Conservation (phyloP, 495 filamentous ascomycete genomes). For the Bryoglossum gracile region DNA sequence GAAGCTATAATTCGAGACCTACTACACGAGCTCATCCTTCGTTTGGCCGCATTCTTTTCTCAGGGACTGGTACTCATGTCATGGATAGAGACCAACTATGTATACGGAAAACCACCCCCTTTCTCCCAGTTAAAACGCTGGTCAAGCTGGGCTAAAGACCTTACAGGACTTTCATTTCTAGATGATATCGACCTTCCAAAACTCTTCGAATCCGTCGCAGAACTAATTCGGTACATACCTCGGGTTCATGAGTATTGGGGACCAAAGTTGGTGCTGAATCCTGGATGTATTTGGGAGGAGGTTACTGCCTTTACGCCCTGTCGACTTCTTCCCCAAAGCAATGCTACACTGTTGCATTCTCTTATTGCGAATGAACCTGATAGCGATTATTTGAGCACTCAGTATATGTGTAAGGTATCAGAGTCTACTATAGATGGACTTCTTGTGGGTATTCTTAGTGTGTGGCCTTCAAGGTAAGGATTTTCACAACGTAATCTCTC, state of each 20-base stretch:
- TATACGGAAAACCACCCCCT: background rate
- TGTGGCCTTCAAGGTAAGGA: background rate
- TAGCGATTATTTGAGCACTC: background rate
- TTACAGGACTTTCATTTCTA: background rate
- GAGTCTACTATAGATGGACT: background rate
- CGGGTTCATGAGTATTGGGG: background rate
- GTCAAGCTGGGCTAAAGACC: too few species aligned
- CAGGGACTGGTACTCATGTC: background rate
- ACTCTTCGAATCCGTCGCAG: background rate
- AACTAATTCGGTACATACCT: background rate
- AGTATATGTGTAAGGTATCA: background rate
- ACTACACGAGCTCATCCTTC: background rate
- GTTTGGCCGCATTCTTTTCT: background rate
- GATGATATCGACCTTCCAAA: background rate
- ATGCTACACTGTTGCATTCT: background rate
- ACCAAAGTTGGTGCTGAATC: background rate
- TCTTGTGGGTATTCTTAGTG: background rate
- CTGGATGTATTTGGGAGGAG: background rate
- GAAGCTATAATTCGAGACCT: too few species aligned
- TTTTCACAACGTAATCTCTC: background rate
- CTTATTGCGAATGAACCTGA: background rate
- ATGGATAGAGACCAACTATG: background rate
- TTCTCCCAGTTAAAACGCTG: background rate
- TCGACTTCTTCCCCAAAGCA: background rate
- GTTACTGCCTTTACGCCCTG: background rate